phyloP scores from a whole-genome alignment of 306 rosid genomes.

The Bauhinia variegata region DNA sequence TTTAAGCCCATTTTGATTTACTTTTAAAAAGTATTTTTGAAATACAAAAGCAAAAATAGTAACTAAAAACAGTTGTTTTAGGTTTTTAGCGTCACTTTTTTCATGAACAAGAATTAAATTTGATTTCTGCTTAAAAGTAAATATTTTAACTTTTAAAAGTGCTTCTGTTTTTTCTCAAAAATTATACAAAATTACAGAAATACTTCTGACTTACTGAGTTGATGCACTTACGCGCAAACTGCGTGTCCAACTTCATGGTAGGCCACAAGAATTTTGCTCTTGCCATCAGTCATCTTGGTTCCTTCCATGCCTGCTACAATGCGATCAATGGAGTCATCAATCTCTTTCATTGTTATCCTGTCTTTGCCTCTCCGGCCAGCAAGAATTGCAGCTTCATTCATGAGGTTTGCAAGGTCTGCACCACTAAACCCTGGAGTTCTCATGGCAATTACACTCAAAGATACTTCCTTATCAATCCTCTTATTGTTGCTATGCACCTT shows the following conservation, averaged over 20 bases:
- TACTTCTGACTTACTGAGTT: too few species aligned
- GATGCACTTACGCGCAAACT: constrained; percentile 72
- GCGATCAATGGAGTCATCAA: constrained; percentile 72
- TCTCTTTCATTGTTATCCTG: constrained; percentile 59
- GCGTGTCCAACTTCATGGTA: constrained; percentile 91
- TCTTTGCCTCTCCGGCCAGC: constrained; percentile 73
- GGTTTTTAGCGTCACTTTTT: too few species aligned
- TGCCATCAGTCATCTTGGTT: constrained; percentile 79
- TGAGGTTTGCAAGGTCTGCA: constrained; percentile 78
- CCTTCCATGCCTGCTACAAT: constrained; percentile 90
- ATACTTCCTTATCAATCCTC: constrained; percentile 67
- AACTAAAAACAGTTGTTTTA: too few species aligned
- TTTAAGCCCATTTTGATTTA: too few species aligned
- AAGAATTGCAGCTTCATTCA: constrained; percentile 85
- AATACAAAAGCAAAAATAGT: too few species aligned
- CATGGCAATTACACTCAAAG: constrained; percentile 63
- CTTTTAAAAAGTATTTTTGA: too few species aligned
- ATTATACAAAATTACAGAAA: too few species aligned
- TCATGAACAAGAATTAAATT: too few species aligned
- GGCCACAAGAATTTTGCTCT: constrained; percentile 72
- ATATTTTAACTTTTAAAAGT: too few species aligned
- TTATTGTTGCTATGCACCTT: constrained; percentile 77
- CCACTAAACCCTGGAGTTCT: constrained; percentile 78
- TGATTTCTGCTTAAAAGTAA: too few species aligned
- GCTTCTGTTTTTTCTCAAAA: too few species aligned